Percentiles rank a stretch among this genome's conserved stretches.
These are phyloP conservation scores for Saturnispora gosingensis DNA, from an alignment of 805 yeast genomes.

Conservation along the genomic window DNA sequence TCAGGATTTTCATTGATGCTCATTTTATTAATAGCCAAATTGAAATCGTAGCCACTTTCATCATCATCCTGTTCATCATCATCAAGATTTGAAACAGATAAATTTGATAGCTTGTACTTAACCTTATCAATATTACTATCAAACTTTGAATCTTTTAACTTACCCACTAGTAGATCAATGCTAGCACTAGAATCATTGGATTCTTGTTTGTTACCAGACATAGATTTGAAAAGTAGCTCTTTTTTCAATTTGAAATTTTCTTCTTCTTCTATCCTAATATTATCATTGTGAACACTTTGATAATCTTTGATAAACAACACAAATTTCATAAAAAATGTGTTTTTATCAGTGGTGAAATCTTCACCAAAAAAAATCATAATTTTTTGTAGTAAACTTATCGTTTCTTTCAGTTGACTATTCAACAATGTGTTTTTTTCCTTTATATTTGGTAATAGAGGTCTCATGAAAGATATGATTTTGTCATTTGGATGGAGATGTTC, in stretches of 20 bases:
- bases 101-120: neutral
- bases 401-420: slow-evolving; percentile 39
- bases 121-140: slow-evolving; percentile 1
- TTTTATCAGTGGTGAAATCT: slow-evolving; percentile 43
- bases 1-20: neutral
- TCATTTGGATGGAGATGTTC: slow-evolving; percentile 61
- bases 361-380: slow-evolving; percentile 69
- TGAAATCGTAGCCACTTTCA: neutral
- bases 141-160: slow-evolving; percentile 14
- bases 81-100: neutral
- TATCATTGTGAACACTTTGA: slow-evolving; percentile 56
- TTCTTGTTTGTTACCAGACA: slow-evolving; percentile 1
- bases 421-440: slow-evolving; percentile 40
- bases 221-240: slow-evolving; percentile 41
- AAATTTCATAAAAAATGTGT: slow-evolving; percentile 54
- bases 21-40: neutral
- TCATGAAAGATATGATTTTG: slow-evolving; percentile 43
- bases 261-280: slow-evolving; percentile 60
- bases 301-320: slow-evolving; percentile 51
- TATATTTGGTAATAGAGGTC: slow-evolving; percentile 27
- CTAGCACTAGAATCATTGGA: neutral
- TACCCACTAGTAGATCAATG: slow-evolving; percentile 18
- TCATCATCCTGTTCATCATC: neutral
- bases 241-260: slow-evolving; percentile 55
- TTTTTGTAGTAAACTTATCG: slow-evolving; percentile 44